Evolutionary conservation across 108 stramenopile genomes (phyloP).

Genomic region (Nitzschia sp.): DNA sequence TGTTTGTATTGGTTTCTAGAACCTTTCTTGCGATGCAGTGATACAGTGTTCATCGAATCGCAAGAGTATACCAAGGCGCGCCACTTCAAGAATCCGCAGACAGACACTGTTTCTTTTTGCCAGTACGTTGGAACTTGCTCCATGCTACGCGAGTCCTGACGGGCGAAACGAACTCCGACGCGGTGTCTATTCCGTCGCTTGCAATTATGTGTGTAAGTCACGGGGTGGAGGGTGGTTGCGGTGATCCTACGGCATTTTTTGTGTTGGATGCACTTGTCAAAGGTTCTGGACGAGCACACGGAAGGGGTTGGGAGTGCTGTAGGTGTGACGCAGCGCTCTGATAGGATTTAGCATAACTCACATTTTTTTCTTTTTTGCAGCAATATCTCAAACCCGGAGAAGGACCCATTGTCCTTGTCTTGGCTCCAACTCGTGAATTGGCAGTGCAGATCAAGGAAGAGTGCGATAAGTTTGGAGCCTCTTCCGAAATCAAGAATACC

Average conservation of each 20-base stretch:
- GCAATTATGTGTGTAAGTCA: conserved; percentile 23
- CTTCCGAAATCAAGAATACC: conserved; percentile 95
- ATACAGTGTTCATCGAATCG: too few relatives aligned
- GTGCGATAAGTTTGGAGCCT: conserved; percentile 96
- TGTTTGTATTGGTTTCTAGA: too few relatives aligned
- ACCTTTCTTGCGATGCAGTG: too few relatives aligned
- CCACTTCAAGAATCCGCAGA: too few relatives aligned
- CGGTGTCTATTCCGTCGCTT: conserved; percentile 11
- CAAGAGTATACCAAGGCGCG: too few relatives aligned
- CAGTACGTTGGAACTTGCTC: neutral
- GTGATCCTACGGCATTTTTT: too few relatives aligned
- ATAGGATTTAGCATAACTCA: neutral
- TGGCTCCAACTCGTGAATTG: conserved; percentile 98
- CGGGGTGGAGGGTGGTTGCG: conserved; percentile 3
- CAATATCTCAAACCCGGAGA: conserved; percentile 97
- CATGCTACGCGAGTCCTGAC: too few relatives aligned
- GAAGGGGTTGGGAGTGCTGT: neutral
- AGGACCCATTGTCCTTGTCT: conserved; percentile 95
- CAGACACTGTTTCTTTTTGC: neutral
- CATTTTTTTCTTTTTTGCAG: conserved; percentile 50
- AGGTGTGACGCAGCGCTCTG: too few relatives aligned
- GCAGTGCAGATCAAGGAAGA: conserved; percentile 99
- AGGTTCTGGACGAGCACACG: conserved; percentile 7
- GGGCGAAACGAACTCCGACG: too few relatives aligned
- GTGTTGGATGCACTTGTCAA: neutral